A percentile compares a stretch with the other conserved stretches of the same genome.
These are phyloP conservation scores for Litchi chinensis DNA, from an alignment of 345 rosid genomes.

Conservation along the genomic window DNA sequence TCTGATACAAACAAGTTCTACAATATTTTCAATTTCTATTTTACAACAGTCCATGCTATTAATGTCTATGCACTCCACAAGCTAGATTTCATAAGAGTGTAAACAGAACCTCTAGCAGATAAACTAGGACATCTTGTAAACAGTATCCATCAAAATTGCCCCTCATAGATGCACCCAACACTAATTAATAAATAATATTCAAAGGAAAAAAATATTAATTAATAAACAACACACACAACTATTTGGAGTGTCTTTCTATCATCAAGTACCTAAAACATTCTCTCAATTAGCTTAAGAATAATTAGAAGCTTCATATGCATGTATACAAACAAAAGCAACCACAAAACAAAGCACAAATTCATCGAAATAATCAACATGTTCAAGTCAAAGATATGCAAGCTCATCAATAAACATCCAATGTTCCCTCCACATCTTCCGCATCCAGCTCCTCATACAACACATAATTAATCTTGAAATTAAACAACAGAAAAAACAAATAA, in stretches of 20 bases:
- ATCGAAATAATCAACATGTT: neutral
- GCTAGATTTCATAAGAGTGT: neutral
- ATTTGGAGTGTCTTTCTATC: neutral
- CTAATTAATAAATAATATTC: no score
- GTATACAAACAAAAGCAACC: neutral
- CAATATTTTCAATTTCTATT: neutral
- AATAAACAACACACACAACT: neutral
- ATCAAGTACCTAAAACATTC: neutral
- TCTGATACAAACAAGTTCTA: neutral
- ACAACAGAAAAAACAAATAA: slow-evolving; percentile 7
- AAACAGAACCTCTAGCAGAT: neutral
- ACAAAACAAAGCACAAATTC: neutral
- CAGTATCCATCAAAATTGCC: neutral
- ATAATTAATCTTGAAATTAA: slow-evolving; percentile 66
- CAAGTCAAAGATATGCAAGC: neutral
- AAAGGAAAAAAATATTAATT: neutral
- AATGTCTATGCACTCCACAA: neutral
- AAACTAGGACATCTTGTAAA: neutral
- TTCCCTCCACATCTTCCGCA: slow-evolving; percentile 69
- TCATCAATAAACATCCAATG: slow-evolving; percentile 74
- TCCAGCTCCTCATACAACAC: slow-evolving; percentile 90
- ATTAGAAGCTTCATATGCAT: neutral
- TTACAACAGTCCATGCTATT: neutral
- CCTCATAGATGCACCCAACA: neutral
- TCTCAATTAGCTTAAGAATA: neutral